Evolutionary conservation across 345 rosid species (phyloP).

Genomic region (Arabidopsis thaliana): DNA sequence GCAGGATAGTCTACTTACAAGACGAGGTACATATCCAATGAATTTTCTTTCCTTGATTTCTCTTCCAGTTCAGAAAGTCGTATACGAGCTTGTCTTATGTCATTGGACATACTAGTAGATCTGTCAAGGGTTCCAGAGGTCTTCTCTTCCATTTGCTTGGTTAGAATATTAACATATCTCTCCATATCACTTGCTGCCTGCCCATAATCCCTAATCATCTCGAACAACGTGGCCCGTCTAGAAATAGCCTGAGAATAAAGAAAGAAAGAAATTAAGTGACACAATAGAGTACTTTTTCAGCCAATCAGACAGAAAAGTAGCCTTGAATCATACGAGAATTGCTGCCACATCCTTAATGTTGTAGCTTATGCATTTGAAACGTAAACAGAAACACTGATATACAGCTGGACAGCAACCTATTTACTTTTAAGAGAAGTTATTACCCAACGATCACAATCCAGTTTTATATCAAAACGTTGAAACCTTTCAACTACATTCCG

Average conservation of each 20-base stretch:
- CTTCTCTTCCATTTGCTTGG: conserved; percentile 71
- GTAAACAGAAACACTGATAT: conserved; percentile 24
- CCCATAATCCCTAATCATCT: conserved; percentile 88
- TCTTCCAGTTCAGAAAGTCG: conserved; percentile 73
- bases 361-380: conserved; percentile 21
- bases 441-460: conserved; percentile 12
- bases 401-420: conserved; percentile 10
- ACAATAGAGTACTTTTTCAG: not conserved
- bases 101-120: conserved; percentile 55
- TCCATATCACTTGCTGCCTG: conserved; percentile 82
- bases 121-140: conserved; percentile 56
- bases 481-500: conserved; percentile 27
- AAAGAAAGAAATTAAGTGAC: not conserved
- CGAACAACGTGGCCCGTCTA: conserved; percentile 81
- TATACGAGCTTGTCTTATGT: conserved; percentile 69
- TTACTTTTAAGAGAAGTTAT: conserved; percentile 9
- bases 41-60: conserved; percentile 71
- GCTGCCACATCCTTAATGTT: conserved; percentile 11
- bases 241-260: conserved; percentile 72
- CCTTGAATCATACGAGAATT: not conserved
- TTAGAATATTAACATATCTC: conserved; percentile 61
- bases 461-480: conserved; percentile 4
- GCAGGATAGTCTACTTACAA: conserved; percentile 66
- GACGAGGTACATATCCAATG: conserved; percentile 82
- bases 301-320: conserved; percentile 15